Base-by-base conservation (phyloP, 192 early-diverging fungal species). In the Podila epicladia region DNA sequence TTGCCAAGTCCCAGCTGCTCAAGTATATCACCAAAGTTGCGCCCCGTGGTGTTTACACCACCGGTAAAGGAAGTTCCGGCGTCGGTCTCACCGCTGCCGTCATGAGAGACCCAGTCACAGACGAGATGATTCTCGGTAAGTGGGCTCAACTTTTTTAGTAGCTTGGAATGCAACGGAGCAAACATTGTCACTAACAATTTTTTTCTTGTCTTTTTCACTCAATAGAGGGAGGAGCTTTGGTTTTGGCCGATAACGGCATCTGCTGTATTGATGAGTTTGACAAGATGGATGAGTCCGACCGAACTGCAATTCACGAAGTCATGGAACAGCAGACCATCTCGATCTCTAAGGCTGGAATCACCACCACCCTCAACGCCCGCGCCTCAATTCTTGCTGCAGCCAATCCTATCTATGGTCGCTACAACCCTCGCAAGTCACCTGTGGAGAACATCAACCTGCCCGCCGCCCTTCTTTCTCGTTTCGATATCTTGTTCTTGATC, bases 301-400 rank as follows among this genome's bases (percentile, higher is more conserved):
- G 97, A 66, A 97, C 97, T 9, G 97, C 97, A 29, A 97, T 99
- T 80, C 98, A 98, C 80, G 98, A 99, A 85, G 98, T 98, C 13
- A 99, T 99, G 98, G 98, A 99, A 91, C 98, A 99, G 77, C 98
- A 99, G 86, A 99, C 97, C 4, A 97, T 99, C 77, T 94, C 92
- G 69, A 97, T 99, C 62, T 91, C 92, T 80, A 99, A 99, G 87
- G 98, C 98, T 31, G 98, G 98, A 67, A 99, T 99, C 84, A 97
- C 95, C 32, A 98, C 97, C 6, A 98, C 96, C 6, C 84, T 99
- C 31, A 98, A 98, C 74, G 98, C 98, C 0, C 92, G 98, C 70
- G 92, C 96, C 6, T 95, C 96, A 4, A 96, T 99, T 60, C 88
- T 98, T 24, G 97, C 98, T 1, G 97, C 97, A 7, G 98, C 98